These are phyloP conservation scores for Hanseniaspora lindneri DNA, from an alignment of 805 yeast species.

Conservation along the genomic window DNA sequence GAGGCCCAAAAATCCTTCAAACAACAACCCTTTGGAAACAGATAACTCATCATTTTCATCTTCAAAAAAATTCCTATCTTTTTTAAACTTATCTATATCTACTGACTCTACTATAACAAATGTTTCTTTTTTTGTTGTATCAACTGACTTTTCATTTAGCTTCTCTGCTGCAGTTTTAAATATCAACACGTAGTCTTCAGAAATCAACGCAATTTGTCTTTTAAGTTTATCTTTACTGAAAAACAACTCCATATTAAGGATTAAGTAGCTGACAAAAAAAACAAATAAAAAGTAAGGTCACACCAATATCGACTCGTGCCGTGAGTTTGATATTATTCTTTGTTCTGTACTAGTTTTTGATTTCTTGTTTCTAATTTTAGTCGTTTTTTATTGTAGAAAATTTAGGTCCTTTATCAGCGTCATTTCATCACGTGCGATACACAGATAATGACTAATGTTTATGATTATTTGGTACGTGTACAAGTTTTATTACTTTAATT, in stretches of 20 bases:
- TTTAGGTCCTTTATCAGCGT: no score
- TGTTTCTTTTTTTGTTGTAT: conserved; percentile 23
- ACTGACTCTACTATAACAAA: conserved; percentile 11
- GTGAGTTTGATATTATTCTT: no score
- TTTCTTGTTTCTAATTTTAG: no score
- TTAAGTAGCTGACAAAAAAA: no score
- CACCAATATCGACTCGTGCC: no score
- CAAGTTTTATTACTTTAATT: no score
- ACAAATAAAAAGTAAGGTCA: no score
- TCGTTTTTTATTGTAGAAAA: no score
- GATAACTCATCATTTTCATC: conserved; percentile 14
- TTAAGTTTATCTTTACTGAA: conserved; percentile 53
- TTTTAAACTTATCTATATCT: conserved; percentile 1
- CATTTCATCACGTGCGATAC: no score
- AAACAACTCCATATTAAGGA: conserved; percentile 45
- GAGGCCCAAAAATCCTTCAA: conserved; percentile 52
- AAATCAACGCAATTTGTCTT: conserved; percentile 55
- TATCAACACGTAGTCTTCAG: conserved; percentile 47
- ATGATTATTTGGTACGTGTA: no score
- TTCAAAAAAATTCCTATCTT: neutral
- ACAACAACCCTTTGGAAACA: conserved; percentile 31
- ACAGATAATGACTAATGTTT: no score
- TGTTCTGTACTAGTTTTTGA: no score
- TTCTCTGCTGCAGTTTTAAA: conserved; percentile 30
- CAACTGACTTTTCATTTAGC: neutral